Conservation (phyloP, 225 moss, liverwort and hornwort species). For the Pseudoscleropodium purum region DNA sequence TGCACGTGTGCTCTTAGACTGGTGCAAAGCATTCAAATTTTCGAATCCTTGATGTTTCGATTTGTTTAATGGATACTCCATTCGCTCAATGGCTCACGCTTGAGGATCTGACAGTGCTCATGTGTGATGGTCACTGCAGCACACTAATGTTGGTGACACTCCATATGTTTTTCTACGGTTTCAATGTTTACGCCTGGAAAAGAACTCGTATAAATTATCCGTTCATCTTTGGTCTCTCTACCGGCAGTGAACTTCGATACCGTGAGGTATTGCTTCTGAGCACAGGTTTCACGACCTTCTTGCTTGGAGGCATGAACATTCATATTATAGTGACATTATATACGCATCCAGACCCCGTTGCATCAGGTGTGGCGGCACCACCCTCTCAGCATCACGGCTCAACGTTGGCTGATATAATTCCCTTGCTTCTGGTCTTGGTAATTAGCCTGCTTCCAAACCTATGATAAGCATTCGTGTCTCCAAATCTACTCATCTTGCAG, state of each 20-base stretch:
- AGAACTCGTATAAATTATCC: conserved; percentile 60
- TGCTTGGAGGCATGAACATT: conserved; percentile 52
- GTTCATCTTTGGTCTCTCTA: conserved; percentile 65
- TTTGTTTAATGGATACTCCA: background rate
- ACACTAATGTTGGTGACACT: conserved; percentile 36
- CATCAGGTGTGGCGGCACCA: background rate
- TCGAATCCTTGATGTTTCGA: background rate
- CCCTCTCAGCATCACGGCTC: background rate
- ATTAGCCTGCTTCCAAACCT: background rate
- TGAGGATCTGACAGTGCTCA: background rate
- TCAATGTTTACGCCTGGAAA: conserved; percentile 63
- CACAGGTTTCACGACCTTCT: conserved; percentile 47
- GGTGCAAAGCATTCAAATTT: background rate
- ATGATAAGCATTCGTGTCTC: background rate
- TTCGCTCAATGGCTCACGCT: background rate
- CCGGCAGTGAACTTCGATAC: conserved; percentile 56
- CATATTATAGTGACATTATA: conserved; percentile 33
- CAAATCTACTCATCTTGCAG: background rate
- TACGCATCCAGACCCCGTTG: conserved; percentile 5
- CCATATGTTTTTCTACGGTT: conserved; percentile 59
- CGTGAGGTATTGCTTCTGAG: conserved; percentile 60
- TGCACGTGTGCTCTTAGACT: background rate
- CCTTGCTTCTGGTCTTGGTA: conserved; percentile 45
- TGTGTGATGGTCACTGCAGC: conserved; percentile 12
- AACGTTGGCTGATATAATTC: conserved; percentile 32